Base-by-base conservation (phyloP, 2,329 filamentous ascomycete species). In the Aspergillus unguis region DNA sequence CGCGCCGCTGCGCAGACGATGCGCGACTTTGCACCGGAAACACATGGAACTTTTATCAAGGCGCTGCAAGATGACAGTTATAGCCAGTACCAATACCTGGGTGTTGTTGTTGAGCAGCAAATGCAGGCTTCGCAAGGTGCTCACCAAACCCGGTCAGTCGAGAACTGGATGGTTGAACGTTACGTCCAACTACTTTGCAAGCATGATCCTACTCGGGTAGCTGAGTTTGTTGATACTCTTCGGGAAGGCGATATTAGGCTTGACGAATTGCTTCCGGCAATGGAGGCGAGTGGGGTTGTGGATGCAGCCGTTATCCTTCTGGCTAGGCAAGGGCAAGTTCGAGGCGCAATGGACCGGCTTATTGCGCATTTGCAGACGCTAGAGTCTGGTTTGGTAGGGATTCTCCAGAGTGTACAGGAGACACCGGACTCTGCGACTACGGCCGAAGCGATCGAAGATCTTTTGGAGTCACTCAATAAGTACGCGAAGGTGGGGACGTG, bases 401-500 rank as follows among this genome's bases (percentile, higher is more conserved):
- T 96, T 4, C 73, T 96, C 3, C 76, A 79, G n/a, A 84, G 82
- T 9, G 77, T 78, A 0, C 73, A 76, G 4, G 79, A 84, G 1
- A 80, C 80, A 28, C 77, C 78, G 1, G 80, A 86, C 51, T 74
- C 79, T 1, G 71, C 75, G 1, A 80, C 79, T 44, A 79, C 85
- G 2, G 81, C 85, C 54, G 83, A 86, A 57, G 82, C 87, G 0
- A 83, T 87, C 0, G 82, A 87, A 51, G 87, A 92, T 52, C 78
- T 96, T 1, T 78, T 96, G 3, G 82, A 84, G 52, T 85, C 87
- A 0, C 75, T 99, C 17, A 86, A 95, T 56, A 96, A 95, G 68
- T 97, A 96, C 71, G 85, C 87, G 1, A 86, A 91, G 58, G 90
- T 99, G 1, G 94, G 95, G 10, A 92, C 95, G 46, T 99, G 94